Conservation (phyloP, 2,329 filamentous ascomycete genomes). For the Botrytis porri region DNA sequence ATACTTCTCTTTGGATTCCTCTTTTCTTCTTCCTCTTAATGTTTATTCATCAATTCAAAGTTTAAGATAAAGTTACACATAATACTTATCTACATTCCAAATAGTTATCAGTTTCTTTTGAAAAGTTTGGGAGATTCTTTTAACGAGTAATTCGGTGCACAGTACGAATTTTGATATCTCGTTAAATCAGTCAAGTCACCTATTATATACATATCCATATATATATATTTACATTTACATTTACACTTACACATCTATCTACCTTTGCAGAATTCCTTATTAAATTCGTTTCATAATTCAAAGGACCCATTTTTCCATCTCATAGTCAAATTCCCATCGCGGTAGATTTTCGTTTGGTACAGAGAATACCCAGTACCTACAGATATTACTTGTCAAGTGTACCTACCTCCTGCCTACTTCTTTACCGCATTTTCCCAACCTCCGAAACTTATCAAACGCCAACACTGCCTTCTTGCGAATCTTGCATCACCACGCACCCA, state of each 20-base stretch:
- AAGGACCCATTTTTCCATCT: constrained; percentile 4
- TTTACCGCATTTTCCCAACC: constrained; percentile 19
- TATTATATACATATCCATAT: background rate
- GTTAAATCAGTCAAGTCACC: background rate
- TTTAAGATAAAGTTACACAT: background rate
- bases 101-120: no score
- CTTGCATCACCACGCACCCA: constrained; percentile 8
- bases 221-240: background rate
- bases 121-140: background rate
- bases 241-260: background rate
- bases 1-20: background rate
- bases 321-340: constrained; percentile 1
- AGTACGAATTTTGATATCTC: background rate
- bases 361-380: background rate
- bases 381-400: constrained; percentile 3
- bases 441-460: background rate
- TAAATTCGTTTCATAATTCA: background rate
- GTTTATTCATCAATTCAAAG: background rate
- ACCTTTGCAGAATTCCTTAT: background rate
- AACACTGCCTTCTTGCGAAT: constrained; percentile 1
- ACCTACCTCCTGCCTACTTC: background rate
- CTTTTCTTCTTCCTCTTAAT: background rate
- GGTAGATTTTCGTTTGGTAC: background rate
- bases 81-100: background rate
- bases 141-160: background rate